Percentiles rank a stretch among this genome's conserved stretches.
Evolutionary conservation across 495 filamentous ascomycete genomes (phyloP).

Genomic region (Rusavskia elegans): DNA sequence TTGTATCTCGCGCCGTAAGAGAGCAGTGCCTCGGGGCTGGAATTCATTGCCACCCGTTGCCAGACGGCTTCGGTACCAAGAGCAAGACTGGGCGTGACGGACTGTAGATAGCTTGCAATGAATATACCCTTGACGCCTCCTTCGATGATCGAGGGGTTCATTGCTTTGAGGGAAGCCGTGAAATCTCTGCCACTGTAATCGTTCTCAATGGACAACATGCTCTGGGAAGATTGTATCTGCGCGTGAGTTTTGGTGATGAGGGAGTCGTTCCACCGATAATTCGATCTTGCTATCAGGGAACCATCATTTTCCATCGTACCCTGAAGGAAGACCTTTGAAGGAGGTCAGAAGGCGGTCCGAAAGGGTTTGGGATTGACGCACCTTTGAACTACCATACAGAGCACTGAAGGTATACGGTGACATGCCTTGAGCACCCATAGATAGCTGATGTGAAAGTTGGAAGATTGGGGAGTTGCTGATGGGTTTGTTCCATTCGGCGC

Average conservation of each 20-base stretch:
- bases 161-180: constrained; percentile 70
- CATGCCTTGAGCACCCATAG: constrained; percentile 72
- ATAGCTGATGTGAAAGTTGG: constrained; percentile 91
- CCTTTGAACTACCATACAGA: constrained; percentile 81
- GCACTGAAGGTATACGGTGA: constrained; percentile 90
- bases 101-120: constrained; percentile 88
- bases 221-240: constrained; percentile 59
- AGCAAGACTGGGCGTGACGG: constrained; percentile 72
- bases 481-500: constrained; percentile 88
- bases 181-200: constrained; percentile 92
- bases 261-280: constrained; percentile 67
- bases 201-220: constrained; percentile 78
- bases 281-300: constrained; percentile 63
- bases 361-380: constrained; percentile 27
- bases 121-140: constrained; percentile 88
- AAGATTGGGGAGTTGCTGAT: constrained; percentile 87
- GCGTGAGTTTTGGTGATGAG: constrained; percentile 73
- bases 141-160: constrained; percentile 87
- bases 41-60: constrained; percentile 64
- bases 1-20: constrained; percentile 87
- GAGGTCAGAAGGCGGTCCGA: neutral
- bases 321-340: constrained; percentile 73
- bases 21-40: constrained; percentile 67
- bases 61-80: constrained; percentile 86
- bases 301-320: constrained; percentile 87